Evolutionary conservation across 1,284 basidiomycete species (phyloP), one percentile per base, ranked within the genome.

Genomic region (Heliocybe sulcata): DNA sequence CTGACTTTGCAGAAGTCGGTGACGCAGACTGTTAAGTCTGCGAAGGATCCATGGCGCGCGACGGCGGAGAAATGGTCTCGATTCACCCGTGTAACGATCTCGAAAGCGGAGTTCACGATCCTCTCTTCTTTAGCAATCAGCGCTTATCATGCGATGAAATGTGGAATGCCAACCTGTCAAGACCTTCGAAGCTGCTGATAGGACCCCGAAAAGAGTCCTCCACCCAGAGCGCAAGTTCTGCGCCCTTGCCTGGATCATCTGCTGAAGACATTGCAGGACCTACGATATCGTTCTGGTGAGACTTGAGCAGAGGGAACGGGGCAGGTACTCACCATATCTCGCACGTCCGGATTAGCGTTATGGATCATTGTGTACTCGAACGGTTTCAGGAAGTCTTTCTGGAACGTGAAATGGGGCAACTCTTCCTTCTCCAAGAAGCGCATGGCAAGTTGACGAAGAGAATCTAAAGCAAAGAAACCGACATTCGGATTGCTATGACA

Each of bases 401-500:
- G 97, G 74, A 99, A 99, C 67, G 96, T 94, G 82, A 99, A 99
- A 73, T 98, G 94, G 0, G 94, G 85, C 60, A 99, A 69, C 69
- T 99, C 97, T 68, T 99, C 96, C 72, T 99, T 99, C 72, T 99
- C 97, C 65, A 99, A 78, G 72, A 99, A 99, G 49, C 96, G 87
- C 93, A 97, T 98, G 2, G 97, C 95, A 38, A 99, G 76, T 71
- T 99, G 97, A 25, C 97, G 88, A n/a, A 99, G 79, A 3, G 97
- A 94, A 70, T 99, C 97, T 58, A 99, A 76, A 1, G 96, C 97
- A 62, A 99, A 98, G 72, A 97, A 95, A 45, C 90, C 93, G 56
- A 99, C 96, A 63, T 96, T 90, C 14, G 92, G 92, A 70, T 98
- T 99, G 65, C 90, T 94, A 69, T 99, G 97, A 71, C 96, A 98